A percentile compares a stretch with the other conserved stretches of the same genome.
phyloP scores from a whole-genome alignment of 1,139 yeast genomes.

The Wickerhamiella infanticola region DNA sequence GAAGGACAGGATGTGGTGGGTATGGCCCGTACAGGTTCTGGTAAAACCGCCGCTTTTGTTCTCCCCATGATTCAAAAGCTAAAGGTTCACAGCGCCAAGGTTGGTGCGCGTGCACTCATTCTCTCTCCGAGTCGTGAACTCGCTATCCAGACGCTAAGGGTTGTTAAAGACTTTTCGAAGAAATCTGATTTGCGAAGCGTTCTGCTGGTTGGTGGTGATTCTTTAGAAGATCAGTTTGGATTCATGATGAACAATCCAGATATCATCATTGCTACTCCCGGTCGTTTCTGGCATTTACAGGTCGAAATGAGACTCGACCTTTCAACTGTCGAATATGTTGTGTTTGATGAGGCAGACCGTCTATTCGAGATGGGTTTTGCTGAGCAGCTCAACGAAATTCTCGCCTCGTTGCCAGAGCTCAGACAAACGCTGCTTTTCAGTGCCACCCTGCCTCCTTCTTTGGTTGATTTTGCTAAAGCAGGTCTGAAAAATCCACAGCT shows the following conservation, averaged over 20 bases:
- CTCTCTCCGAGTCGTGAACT: constrained; percentile 88
- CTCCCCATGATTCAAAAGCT: constrained; percentile 79
- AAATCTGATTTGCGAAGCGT: constrained; percentile 75
- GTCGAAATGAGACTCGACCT: constrained; percentile 88
- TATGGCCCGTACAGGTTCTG: constrained; percentile 98
- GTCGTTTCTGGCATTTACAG: constrained; percentile 87
- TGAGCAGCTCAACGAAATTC: constrained; percentile 79
- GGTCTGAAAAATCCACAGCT: constrained; percentile 85
- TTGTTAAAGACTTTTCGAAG: constrained; percentile 70
- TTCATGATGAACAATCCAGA: constrained; percentile 93
- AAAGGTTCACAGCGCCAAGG: constrained; percentile 68
- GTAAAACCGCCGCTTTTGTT: constrained; percentile 97
- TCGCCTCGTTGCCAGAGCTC: constrained; percentile 64
- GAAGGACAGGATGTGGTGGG: constrained; percentile 92
- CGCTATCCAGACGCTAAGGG: constrained; percentile 82
- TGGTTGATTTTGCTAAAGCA: constrained; percentile 95
- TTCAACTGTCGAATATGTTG: constrained; percentile 70
- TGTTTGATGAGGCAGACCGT: constrained; percentile 96
- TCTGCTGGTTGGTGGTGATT: constrained; percentile 90
- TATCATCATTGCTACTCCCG: constrained; percentile 92
- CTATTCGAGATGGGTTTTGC: constrained; percentile 95
- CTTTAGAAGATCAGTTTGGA: constrained; percentile 86
- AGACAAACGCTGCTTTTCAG: constrained; percentile 85
- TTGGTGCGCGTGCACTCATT: constrained; percentile 79
- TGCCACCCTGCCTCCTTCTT: constrained; percentile 83